These are phyloP conservation scores for Ophiostoma montium DNA, from an alignment of 2,329 filamentous ascomycete genomes.

Conservation along the genomic window DNA sequence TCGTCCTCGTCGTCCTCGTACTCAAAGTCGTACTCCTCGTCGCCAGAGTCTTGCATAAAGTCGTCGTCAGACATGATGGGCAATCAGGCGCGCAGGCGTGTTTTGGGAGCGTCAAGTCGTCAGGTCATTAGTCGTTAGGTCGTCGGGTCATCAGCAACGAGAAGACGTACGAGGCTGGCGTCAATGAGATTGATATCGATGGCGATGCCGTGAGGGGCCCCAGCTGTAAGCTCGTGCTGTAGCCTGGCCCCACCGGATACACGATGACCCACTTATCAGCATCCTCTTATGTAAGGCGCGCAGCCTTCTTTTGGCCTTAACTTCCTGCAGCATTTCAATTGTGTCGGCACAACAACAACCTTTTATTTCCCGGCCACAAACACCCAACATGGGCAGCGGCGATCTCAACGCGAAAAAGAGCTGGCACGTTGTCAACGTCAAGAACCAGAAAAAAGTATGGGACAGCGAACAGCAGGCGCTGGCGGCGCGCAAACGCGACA, in stretches of 20 bases:
- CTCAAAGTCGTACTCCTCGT: constrained; percentile 94
- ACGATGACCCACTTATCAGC: too few relatives aligned
- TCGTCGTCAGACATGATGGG: constrained; percentile 69
- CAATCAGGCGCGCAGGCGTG: too few relatives aligned
- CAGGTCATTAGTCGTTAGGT: too few relatives aligned
- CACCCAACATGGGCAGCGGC: constrained; percentile 56
- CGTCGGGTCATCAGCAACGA: too few relatives aligned
- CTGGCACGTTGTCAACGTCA: constrained; percentile 83
- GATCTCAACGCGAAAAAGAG: constrained; percentile 92
- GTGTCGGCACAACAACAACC: neutral
- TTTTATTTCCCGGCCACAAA: neutral
- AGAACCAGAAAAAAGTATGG: constrained; percentile 84
- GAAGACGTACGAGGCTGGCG: too few relatives aligned
- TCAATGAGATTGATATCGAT: too few relatives aligned
- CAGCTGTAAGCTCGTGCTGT: too few relatives aligned
- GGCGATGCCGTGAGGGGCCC: too few relatives aligned
- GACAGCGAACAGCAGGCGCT: constrained; percentile 85
- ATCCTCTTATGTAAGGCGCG: too few relatives aligned
- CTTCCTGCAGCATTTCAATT: neutral
- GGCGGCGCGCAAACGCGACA: constrained; percentile 86
- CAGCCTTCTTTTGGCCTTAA: neutral
- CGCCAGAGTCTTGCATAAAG: constrained; percentile 86
- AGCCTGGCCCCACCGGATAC: too few relatives aligned
- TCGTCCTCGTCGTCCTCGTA: constrained; percentile 87
- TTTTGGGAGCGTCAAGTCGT: neutral